Conservation (phyloP, 2,329 filamentous ascomycete genomes). For the Phyllosticta capitalensis region DNA sequence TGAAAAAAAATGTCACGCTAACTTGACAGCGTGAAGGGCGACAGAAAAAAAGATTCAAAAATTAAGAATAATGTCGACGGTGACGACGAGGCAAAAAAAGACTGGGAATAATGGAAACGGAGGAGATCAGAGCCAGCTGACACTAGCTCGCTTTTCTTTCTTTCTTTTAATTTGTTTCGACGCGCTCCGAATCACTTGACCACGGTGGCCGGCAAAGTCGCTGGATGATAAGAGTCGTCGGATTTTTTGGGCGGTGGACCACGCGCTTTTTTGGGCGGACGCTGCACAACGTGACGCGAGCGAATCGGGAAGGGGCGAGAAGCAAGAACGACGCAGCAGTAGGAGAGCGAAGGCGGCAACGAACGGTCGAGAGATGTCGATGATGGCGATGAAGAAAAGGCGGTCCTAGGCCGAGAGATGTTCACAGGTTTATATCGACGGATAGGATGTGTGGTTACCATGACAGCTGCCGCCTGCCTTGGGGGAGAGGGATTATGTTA, state of each 20-base stretch:
- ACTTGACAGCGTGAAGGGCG: background rate
- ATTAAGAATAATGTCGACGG: background rate
- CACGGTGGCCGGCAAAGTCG: background rate
- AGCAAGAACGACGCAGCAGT: background rate
- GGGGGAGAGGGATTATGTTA: no score
- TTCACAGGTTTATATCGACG: background rate
- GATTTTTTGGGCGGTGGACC: background rate
- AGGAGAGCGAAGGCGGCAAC: background rate
- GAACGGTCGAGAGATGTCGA: background rate
- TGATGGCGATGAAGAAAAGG: background rate
- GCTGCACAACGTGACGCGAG: background rate
- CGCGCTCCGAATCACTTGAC: background rate
- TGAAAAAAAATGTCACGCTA: background rate
- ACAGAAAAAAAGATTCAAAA: no score
- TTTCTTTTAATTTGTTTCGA: background rate
- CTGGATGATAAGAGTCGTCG: background rate
- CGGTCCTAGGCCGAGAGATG: background rate
- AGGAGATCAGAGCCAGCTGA: background rate
- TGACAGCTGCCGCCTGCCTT: background rate
- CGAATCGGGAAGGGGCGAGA: background rate
- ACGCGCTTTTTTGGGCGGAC: background rate
- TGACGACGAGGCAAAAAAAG: background rate
- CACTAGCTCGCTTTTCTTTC: background rate
- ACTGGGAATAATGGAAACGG: background rate
- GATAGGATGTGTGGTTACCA: background rate